phyloP scores from a whole-genome alignment of 345 rosid species.

The Euphorbia tirucalli region DNA sequence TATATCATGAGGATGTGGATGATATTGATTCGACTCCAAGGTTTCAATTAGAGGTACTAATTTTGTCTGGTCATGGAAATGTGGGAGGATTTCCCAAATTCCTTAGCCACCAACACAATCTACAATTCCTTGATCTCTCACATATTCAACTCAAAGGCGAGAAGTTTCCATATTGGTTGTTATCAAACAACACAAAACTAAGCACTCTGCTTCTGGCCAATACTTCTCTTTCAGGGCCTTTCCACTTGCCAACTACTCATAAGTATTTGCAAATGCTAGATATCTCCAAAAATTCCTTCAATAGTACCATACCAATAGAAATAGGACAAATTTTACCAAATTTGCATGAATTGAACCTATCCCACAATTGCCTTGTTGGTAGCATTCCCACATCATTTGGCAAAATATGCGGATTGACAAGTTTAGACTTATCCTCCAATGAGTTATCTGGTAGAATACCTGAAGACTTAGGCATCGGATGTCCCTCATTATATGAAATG shows the following conservation, averaged over 20 bases:
- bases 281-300: neutral
- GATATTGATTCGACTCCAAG: neutral
- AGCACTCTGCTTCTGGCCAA: neutral
- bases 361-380: neutral
- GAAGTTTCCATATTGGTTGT: constrained; percentile 5
- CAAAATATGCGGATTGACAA: neutral
- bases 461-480: neutral
- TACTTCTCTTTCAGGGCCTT: neutral
- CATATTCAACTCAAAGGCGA: neutral
- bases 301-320: neutral
- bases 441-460: neutral
- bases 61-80: neutral
- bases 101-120: neutral
- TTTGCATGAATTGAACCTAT: neutral
- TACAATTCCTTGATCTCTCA: neutral
- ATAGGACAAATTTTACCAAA: neutral
- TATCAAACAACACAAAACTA: neutral
- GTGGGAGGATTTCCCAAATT: neutral
- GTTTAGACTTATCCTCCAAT: neutral
- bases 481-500: neutral
- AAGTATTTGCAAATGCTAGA: neutral
- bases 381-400: neutral
- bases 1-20: neutral
- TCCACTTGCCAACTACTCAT: neutral
- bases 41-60: neutral